Evolutionary conservation across 139 green algal species (phyloP).

Genomic region (Pleodorina starrii): DNA sequence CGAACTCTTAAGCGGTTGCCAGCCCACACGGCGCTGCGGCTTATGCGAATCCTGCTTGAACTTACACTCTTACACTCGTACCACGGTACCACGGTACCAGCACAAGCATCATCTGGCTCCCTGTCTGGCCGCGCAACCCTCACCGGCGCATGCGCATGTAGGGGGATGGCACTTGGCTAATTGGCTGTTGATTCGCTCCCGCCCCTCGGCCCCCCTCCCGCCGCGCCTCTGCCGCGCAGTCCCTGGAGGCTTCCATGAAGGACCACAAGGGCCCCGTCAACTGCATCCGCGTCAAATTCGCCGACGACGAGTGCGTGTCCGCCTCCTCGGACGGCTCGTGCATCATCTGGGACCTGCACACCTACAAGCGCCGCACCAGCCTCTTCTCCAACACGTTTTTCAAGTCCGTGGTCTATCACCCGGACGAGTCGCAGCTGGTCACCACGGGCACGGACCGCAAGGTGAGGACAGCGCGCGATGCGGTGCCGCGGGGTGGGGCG

Average conservation of each 20-base stretch:
- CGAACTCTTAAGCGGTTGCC: no score
- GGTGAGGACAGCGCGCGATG: conserved; percentile 31
- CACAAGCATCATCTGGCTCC: no score
- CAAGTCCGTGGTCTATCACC: conserved; percentile 83
- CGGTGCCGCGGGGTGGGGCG: not conserved
- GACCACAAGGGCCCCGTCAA: conserved; percentile 89
- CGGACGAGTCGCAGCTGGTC: conserved; percentile 84
- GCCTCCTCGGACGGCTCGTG: conserved; percentile 84
- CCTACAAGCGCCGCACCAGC: conserved; percentile 75
- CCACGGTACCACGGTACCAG: no score
- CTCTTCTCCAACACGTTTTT: conserved; percentile 90
- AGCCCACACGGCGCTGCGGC: no score
- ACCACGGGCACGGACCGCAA: conserved; percentile 88
- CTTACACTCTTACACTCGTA: no score
- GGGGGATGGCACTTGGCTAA: no score
- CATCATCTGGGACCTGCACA: conserved; percentile 92
- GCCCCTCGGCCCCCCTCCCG: no score
- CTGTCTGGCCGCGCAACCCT: no score
- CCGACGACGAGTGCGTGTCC: conserved; percentile 79
- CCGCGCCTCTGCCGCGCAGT: no score
- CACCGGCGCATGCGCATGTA: no score
- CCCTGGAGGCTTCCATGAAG: conserved; percentile 88
- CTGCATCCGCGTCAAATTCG: conserved; percentile 74
- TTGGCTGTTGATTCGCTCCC: no score
- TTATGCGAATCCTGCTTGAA: no score